These are phyloP conservation scores for Scedosporium aurantiacum DNA, from an alignment of 2,329 filamentous ascomycete genomes.

Conservation along the genomic window DNA sequence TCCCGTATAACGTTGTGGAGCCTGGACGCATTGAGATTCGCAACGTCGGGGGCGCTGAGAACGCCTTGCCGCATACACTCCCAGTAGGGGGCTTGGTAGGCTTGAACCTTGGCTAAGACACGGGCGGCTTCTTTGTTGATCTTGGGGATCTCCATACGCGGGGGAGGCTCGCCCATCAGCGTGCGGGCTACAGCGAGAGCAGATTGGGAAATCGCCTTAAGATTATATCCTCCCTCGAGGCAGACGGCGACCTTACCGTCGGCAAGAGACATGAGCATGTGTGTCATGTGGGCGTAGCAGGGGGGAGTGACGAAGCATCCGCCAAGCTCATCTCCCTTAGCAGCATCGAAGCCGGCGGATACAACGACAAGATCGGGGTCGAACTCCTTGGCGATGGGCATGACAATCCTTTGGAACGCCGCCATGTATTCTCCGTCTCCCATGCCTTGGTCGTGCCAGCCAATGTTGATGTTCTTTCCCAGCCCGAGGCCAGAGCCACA, in stretches of 20 bases:
- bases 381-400: constrained; percentile 92
- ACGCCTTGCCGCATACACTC: constrained; percentile 69
- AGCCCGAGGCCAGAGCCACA: constrained; percentile 43
- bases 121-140: constrained; percentile 46
- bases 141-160: constrained; percentile 43
- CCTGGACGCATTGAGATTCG: constrained; percentile 44
- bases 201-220: constrained; percentile 83
- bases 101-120: constrained; percentile 47
- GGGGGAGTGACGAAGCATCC: constrained; percentile 83
- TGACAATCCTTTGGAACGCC: constrained; percentile 89
- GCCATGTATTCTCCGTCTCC: constrained; percentile 95
- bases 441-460: constrained; percentile 65
- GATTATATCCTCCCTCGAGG: constrained; percentile 91
- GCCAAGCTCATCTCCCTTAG: constrained; percentile 83
- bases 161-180: constrained; percentile 88
- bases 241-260: constrained; percentile 84
- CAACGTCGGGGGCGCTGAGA: constrained; percentile 40
- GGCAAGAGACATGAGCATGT: constrained; percentile 95
- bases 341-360: constrained; percentile 91
- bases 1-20: constrained; percentile 71
- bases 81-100: constrained; percentile 65
- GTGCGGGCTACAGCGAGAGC: constrained; percentile 85
- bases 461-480: constrained; percentile 56
- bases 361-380: constrained; percentile 90
- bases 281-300: constrained; percentile 97